Conservation (phyloP, 805 yeast genomes). For the Wickerhamomyces subpelliculosus region DNA sequence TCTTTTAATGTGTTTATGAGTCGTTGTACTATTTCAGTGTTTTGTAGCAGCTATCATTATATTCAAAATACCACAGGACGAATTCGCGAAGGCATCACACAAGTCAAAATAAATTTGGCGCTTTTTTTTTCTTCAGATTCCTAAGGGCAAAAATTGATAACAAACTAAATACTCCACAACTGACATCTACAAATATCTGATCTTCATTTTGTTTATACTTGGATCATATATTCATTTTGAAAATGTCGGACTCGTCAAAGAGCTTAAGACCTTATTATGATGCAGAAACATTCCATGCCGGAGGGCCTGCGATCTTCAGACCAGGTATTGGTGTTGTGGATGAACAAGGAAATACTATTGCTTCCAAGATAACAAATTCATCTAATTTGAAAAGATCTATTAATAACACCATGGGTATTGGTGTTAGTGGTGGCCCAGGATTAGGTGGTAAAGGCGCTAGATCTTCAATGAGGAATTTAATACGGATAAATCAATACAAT, state of each 20-base stretch:
- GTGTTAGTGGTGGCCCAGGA: background rate
- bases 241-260: constrained; percentile 2
- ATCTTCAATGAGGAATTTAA: constrained; percentile 13
- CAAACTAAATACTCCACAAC: too few species aligned
- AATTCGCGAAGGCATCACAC: too few species aligned
- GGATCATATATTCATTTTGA: background rate
- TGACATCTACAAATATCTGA: too few species aligned
- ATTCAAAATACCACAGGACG: too few species aligned
- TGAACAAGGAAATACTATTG: constrained; percentile 32
- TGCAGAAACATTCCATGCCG: constrained; percentile 59
- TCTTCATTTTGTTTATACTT: too few species aligned
- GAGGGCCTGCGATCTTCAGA: constrained; percentile 50
- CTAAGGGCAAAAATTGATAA: too few species aligned
- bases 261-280: constrained; percentile 61
- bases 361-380: constrained; percentile 29
- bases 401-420: constrained; percentile 7
- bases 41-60: background rate
- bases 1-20: background rate
- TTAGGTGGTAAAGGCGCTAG: constrained; percentile 4
- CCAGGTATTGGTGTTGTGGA: constrained; percentile 59
- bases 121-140: too few species aligned
- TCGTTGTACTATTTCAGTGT: background rate
- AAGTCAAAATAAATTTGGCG: too few species aligned
- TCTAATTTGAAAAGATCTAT: constrained; percentile 11
- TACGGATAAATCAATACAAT: constrained; percentile 16